These are phyloP conservation scores for Clathrus columnatus DNA, from an alignment of 768 basidiomycete genomes.

Conservation along the genomic window DNA sequence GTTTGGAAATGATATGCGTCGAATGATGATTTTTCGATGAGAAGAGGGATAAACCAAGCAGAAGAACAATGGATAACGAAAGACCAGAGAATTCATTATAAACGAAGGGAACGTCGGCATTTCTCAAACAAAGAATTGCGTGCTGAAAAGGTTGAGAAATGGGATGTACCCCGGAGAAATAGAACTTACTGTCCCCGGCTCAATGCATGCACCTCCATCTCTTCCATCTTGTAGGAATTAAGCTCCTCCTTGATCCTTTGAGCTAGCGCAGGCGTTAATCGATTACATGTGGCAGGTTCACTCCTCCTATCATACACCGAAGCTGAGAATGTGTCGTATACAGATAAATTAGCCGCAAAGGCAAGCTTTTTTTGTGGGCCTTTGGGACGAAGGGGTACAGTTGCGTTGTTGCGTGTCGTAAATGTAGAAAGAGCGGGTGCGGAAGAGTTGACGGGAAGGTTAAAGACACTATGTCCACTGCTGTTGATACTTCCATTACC, in stretches of 20 bases:
- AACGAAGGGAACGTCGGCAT: background rate
- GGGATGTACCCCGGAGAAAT: background rate
- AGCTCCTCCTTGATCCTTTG: constrained; percentile 97
- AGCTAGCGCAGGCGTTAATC: constrained; percentile 87
- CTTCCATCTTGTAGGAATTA: constrained; percentile 98
- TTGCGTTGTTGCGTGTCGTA: constrained; percentile 27
- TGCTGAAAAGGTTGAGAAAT: constrained; percentile 35
- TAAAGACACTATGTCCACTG: constrained; percentile 54
- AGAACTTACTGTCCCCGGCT: constrained; percentile 79
- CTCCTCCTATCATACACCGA: constrained; percentile 89
- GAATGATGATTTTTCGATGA: no score
- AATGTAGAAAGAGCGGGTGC: constrained; percentile 75
- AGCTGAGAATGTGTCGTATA: constrained; percentile 94
- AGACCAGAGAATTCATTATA: background rate
- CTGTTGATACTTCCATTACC: constrained; percentile 27
- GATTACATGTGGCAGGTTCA: constrained; percentile 95
- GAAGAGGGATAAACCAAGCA: no score
- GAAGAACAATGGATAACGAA: background rate
- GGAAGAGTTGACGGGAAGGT: constrained; percentile 81
- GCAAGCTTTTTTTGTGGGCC: constrained; percentile 57
- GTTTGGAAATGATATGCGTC: no score
- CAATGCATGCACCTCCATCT: constrained; percentile 96
- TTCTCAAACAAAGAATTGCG: constrained; percentile 84
- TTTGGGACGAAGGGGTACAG: constrained; percentile 34
- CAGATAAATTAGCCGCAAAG: constrained; percentile 87